These are phyloP conservation scores for Suillus clintonianus DNA, from an alignment of 768 basidiomycete species.

Conservation along the genomic window DNA sequence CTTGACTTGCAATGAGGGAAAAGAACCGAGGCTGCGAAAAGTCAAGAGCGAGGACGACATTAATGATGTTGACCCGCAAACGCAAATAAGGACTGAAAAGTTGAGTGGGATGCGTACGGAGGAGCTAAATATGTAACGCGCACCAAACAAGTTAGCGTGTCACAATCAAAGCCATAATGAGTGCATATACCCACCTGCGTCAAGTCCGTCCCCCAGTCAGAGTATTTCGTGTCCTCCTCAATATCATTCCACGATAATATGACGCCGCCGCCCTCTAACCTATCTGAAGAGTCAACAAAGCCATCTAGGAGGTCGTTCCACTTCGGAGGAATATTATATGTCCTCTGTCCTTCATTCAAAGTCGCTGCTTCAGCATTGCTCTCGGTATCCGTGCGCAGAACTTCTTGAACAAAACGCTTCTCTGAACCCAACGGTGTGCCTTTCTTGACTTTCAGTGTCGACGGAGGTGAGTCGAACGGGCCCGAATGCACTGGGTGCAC, in stretches of 20 bases:
- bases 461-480: conserved; percentile 2
- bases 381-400: not conserved
- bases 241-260: conserved; percentile 92
- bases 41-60: conserved; percentile 81
- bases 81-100: conserved; percentile 77
- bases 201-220: conserved; percentile 43
- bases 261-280: conserved; percentile 71
- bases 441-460: not conserved
- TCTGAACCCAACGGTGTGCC: conserved; percentile 12
- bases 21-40: conserved; percentile 64
- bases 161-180: not conserved
- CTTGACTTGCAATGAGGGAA: conserved; percentile 60
- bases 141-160: conserved; percentile 6
- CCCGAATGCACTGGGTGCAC: conserved; percentile 60
- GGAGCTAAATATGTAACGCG: conserved; percentile 20
- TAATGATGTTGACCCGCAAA: conserved; percentile 80
- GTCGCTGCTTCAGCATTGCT: conserved; percentile 61
- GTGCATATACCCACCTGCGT: conserved; percentile 47
- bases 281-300: conserved; percentile 90
- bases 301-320: conserved; percentile 48
- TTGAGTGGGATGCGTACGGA: conserved; percentile 37
- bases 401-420: conserved; percentile 6
- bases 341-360: conserved; percentile 58
- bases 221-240: conserved; percentile 74
- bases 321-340: conserved; percentile 72